Conservation (phyloP, 1,284 basidiomycete species). For the Mycena sp. region DNA sequence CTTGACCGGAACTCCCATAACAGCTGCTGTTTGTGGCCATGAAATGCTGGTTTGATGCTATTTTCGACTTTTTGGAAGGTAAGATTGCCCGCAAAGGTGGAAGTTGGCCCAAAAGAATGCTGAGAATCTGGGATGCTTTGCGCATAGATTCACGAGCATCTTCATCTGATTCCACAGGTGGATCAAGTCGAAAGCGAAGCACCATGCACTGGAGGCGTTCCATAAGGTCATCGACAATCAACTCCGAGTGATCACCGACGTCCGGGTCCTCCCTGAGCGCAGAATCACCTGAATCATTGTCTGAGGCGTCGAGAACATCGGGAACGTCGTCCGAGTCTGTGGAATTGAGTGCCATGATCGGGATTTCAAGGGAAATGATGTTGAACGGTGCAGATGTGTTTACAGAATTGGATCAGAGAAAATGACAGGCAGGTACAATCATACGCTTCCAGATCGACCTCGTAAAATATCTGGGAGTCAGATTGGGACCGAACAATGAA, state of each 20-base stretch:
- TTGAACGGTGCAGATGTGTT: slow-evolving; percentile 22
- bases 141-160: too few relatives aligned
- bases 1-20: not conserved
- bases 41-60: not conserved
- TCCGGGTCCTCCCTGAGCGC: not conserved
- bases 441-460: slow-evolving; percentile 18
- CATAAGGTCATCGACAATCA: not conserved
- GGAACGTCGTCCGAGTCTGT: too few relatives aligned
- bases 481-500: slow-evolving; percentile 21
- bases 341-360: slow-evolving; percentile 8
- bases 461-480: not conserved
- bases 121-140: too few relatives aligned
- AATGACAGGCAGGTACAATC: slow-evolving; percentile 16
- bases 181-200: not conserved
- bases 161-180: too few relatives aligned
- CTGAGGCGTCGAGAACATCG: too few relatives aligned
- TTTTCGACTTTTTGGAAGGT: not conserved
- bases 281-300: not conserved
- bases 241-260: too few relatives aligned
- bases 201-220: not conserved
- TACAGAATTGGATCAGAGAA: slow-evolving; percentile 21
- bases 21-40: not conserved
- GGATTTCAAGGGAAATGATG: slow-evolving; percentile 15
- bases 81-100: not conserved
- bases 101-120: too few relatives aligned